These are phyloP conservation scores for Pachysandra terminalis DNA, from an alignment of 164 flowering plant species.

Conservation along the genomic window DNA sequence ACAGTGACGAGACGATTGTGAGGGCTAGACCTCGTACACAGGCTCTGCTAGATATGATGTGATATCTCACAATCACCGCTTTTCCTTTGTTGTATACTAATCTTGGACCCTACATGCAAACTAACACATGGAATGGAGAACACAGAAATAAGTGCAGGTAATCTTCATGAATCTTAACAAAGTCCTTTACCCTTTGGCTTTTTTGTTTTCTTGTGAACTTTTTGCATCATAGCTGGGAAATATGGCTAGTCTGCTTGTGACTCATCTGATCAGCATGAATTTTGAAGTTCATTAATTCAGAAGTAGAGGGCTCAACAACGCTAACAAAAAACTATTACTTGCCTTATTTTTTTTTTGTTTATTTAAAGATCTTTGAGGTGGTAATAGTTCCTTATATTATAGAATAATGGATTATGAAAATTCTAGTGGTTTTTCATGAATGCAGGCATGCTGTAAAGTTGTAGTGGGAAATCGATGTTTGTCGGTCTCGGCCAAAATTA, in stretches of 20 bases:
- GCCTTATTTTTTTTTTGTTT: not conserved
- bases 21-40: conserved; percentile 70
- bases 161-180: not conserved
- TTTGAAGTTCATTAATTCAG: no score
- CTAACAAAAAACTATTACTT: not conserved
- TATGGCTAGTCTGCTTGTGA: not conserved
- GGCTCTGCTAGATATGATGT: conserved; percentile 41
- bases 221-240: not conserved
- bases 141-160: conserved; percentile 36
- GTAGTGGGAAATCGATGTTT: conserved; percentile 6
- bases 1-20: conserved; percentile 85
- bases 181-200: not conserved
- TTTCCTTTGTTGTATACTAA: conserved; percentile 21
- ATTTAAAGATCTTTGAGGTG: not conserved
- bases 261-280: not conserved
- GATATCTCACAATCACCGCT: conserved; percentile 16
- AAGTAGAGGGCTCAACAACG: not conserved
- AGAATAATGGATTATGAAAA: not conserved
- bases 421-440: not conserved
- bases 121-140: conserved; percentile 24
- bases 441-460: conserved; percentile 14
- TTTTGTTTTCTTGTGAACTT: not conserved
- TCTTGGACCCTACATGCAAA: conserved; percentile 22
- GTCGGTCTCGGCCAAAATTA: conserved; percentile 15
- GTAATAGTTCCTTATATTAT: no score